A percentile compares a stretch with the other conserved stretches of the same genome.
Evolutionary conservation across 495 filamentous ascomycete genomes (phyloP).

Genomic region (Aspergillus hancockii): DNA sequence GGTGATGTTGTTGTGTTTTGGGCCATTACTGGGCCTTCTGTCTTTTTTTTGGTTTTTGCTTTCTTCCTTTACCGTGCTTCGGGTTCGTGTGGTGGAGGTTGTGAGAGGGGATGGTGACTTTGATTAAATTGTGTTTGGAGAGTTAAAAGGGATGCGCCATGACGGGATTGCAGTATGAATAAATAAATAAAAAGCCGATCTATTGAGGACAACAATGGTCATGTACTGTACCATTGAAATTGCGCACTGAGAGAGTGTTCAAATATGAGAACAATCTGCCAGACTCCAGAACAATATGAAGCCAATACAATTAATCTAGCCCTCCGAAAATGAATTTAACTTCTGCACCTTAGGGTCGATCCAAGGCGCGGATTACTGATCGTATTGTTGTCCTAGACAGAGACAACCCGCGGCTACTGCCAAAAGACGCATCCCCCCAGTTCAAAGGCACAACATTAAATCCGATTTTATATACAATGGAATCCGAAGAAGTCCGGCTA

Average conservation of each 20-base stretch:
- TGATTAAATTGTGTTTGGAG: not conserved
- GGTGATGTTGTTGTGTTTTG: not conserved
- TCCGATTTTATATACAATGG: conserved; percentile 2
- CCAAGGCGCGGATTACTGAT: not conserved
- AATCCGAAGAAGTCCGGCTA: not conserved
- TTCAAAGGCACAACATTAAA: too few species aligned
- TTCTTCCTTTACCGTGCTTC: not conserved
- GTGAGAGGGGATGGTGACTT: not conserved
- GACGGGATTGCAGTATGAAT: not conserved
- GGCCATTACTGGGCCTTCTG: not conserved
- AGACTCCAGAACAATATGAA: not conserved
- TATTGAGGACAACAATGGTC: not conserved
- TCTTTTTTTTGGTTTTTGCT: not conserved
- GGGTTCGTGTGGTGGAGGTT: not conserved
- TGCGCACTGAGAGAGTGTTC: not conserved
- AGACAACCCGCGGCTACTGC: not conserved
- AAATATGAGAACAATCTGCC: not conserved
- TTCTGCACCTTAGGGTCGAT: not conserved
- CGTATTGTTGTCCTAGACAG: not conserved
- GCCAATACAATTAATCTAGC: not conserved
- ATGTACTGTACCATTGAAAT: not conserved
- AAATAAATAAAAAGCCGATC: not conserved
- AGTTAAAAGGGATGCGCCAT: not conserved
- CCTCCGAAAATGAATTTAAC: not conserved
- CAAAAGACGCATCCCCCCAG: not conserved